phyloP scores from a whole-genome alignment of 192 early-diverging fungal genomes.

The Globomyces pollinis-pini region DNA sequence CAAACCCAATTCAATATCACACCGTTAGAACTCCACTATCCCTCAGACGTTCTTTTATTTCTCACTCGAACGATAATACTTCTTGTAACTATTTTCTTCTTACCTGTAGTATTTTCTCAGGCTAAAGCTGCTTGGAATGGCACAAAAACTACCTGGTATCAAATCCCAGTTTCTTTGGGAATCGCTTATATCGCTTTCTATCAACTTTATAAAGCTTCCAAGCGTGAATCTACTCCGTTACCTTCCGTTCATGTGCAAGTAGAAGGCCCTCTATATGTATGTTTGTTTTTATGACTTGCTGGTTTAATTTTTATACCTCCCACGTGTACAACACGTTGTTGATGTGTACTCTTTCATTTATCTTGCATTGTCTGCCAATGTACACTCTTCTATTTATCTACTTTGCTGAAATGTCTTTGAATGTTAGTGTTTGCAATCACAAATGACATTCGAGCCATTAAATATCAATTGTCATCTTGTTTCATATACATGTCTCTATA shows the following conservation, averaged over 20 bases:
- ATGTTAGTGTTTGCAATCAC: constrained; percentile 1
- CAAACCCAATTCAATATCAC: constrained; percentile 2
- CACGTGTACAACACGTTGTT: too few relatives aligned
- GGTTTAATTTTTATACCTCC: too few relatives aligned
- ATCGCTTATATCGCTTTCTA: constrained; percentile 62
- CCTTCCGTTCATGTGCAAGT: constrained; percentile 36
- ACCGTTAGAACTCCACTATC: constrained; percentile 1
- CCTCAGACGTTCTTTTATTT: background rate
- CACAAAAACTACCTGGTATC: constrained; percentile 21
- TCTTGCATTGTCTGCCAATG: too few relatives aligned
- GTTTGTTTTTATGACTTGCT: too few relatives aligned
- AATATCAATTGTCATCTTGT: background rate
- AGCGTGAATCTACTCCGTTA: constrained; percentile 24
- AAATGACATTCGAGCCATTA: background rate
- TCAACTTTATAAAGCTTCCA: constrained; percentile 30
- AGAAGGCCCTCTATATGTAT: constrained; percentile 81
- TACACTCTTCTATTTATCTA: too few relatives aligned
- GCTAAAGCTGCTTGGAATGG: constrained; percentile 4
- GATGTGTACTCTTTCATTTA: too few relatives aligned
- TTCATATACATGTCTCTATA: background rate
- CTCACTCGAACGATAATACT: background rate
- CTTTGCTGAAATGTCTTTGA: too few relatives aligned
- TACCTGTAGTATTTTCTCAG: background rate
- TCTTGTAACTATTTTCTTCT: background rate
- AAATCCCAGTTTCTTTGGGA: constrained; percentile 43